These are phyloP conservation scores for Arctium lappa DNA, from an alignment of 129 eudicot species.

Conservation along the genomic window DNA sequence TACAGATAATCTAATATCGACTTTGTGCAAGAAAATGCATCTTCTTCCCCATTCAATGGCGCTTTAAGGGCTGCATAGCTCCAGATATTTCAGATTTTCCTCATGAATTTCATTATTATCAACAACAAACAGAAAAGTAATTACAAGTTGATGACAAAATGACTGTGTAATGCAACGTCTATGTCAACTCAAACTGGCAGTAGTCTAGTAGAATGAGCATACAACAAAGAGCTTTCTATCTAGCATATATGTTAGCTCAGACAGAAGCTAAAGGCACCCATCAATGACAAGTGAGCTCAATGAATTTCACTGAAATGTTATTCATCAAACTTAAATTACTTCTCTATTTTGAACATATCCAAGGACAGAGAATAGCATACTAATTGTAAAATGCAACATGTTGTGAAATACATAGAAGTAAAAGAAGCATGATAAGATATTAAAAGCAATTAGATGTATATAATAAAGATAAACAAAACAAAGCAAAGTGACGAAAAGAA, in stretches of 20 bases:
- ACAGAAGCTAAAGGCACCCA: background rate
- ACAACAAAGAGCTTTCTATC: background rate
- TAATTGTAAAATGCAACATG: background rate
- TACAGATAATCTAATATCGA: background rate
- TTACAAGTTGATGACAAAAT: background rate
- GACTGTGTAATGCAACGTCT: background rate
- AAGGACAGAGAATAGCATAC: background rate
- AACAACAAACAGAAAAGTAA: background rate
- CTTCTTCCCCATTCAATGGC: background rate
- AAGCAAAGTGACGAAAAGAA: background rate
- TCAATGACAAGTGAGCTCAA: background rate
- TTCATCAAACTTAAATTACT: background rate
- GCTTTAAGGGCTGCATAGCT: background rate
- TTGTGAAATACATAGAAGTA: background rate
- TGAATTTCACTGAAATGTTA: background rate
- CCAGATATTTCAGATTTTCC: background rate
- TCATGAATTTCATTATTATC: background rate
- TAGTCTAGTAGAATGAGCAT: background rate
- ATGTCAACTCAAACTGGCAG: background rate
- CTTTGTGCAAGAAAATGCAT: background rate
- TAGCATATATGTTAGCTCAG: background rate
- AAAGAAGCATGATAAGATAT: background rate
- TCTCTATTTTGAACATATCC: background rate
- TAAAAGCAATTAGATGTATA: background rate
- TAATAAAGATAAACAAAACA: background rate